Percentiles rank a stretch among this genome's conserved stretches.
Evolutionary conservation across 371 early-diverging fungal species (phyloP).

Genomic region (Mortierella sp.): DNA sequence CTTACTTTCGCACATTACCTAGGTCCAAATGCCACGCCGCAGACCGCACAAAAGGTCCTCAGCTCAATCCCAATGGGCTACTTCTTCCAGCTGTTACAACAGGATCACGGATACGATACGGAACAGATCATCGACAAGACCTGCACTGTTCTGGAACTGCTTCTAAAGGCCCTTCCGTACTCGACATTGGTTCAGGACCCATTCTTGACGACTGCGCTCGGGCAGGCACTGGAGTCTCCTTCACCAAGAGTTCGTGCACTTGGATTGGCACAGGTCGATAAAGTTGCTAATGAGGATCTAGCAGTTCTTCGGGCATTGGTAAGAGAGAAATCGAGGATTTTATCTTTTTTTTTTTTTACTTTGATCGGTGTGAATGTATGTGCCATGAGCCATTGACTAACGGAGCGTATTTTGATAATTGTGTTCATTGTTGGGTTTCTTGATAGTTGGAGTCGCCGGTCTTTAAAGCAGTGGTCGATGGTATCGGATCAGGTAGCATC

Average conservation of each 20-base stretch:
- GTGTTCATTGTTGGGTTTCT: neutral
- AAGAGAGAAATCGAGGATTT: neutral
- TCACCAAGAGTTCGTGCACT: constrained; percentile 17
- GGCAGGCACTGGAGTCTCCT: constrained; percentile 31
- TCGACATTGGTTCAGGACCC: constrained; percentile 30
- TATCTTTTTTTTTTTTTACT: neutral
- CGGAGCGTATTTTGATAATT: neutral
- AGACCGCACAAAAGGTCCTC: constrained; percentile 22
- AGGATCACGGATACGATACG: constrained; percentile 37
- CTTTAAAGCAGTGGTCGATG: constrained; percentile 28
- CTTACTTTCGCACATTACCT: neutral
- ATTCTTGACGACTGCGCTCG: constrained; percentile 15
- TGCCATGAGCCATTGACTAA: neutral
- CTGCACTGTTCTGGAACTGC: constrained; percentile 27
- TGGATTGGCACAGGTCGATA: constrained; percentile 47
- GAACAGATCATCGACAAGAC: constrained; percentile 29
- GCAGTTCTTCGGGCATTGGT: constrained; percentile 23
- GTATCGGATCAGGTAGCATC: constrained; percentile 35
- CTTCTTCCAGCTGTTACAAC: constrained; percentile 40
- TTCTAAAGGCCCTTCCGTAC: constrained; percentile 25
- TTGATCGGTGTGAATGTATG: no score
- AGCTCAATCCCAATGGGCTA: constrained; percentile 24
- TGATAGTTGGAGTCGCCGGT: constrained; percentile 29
- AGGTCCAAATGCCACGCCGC: neutral
- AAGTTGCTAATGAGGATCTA: constrained; percentile 18